Evolutionary conservation across 1,284 basidiomycete genomes (phyloP).

Genomic region (Sanghuangporus weigelae): DNA sequence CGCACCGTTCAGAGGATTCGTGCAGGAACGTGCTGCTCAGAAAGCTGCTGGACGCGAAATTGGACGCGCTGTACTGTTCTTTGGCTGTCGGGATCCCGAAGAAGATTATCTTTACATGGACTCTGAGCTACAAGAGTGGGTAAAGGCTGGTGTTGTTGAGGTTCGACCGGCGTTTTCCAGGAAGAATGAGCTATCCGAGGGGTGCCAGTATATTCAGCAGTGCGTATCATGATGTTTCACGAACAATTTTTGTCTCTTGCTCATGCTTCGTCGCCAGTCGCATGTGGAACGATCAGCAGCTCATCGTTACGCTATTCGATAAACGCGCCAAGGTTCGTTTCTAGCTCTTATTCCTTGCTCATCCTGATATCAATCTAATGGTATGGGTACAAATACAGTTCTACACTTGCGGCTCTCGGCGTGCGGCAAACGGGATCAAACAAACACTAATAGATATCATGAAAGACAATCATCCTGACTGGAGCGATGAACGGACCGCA

Average conservation of each 20-base stretch:
- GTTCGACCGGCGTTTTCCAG: slow-evolving; percentile 47
- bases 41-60: slow-evolving; percentile 40
- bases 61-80: slow-evolving; percentile 41
- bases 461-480: slow-evolving; percentile 24
- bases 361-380: background rate
- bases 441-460: slow-evolving; percentile 34
- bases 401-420: slow-evolving; percentile 43
- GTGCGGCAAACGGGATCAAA: slow-evolving; percentile 36
- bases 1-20: slow-evolving; percentile 50
- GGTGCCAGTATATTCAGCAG: slow-evolving; percentile 48
- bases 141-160: slow-evolving; percentile 39
- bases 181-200: slow-evolving; percentile 31
- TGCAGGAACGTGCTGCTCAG: slow-evolving; percentile 48
- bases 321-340: slow-evolving; percentile 29
- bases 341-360: background rate
- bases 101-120: slow-evolving; percentile 39
- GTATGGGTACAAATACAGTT: slow-evolving; percentile 26
- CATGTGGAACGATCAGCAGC: slow-evolving; percentile 38
- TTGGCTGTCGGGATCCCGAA: slow-evolving; percentile 41
- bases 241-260: background rate
- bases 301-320: slow-evolving; percentile 31
- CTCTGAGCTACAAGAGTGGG: slow-evolving; percentile 39
- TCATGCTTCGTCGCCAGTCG: slow-evolving; percentile 29
- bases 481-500: slow-evolving; percentile 27
- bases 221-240: slow-evolving; percentile 25